Conservation (phyloP, 1,284 basidiomycete genomes). For the Fomitopsis schrenkii region DNA sequence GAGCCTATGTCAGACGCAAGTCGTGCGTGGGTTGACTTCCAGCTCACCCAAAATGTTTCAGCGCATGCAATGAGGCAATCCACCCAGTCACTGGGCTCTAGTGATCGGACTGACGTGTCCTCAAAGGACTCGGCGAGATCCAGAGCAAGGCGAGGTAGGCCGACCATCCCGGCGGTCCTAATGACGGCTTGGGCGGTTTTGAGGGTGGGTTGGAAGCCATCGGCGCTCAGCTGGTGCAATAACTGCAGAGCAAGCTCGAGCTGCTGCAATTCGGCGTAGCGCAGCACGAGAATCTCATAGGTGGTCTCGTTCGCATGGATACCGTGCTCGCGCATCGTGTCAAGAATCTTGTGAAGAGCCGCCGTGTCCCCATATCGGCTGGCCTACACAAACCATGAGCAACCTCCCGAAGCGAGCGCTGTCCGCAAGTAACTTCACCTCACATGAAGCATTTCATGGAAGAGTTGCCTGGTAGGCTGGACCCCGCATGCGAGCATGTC, state of each 20-base stretch:
- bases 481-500: constrained; percentile 65
- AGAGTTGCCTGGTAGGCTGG: constrained; percentile 51
- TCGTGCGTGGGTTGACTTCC: too few species aligned
- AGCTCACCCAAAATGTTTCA: constrained; percentile 57
- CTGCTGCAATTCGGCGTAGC: constrained; percentile 42
- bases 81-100: constrained; percentile 56
- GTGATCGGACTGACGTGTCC: constrained; percentile 41
- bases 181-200: constrained; percentile 47
- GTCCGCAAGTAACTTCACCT: constrained; percentile 14
- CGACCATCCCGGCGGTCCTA: constrained; percentile 40
- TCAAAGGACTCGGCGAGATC: constrained; percentile 64
- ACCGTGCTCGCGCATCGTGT: constrained; percentile 44
- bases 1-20: neutral
- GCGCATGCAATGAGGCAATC: constrained; percentile 55
- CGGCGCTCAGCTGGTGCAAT: constrained; percentile 46
- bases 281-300: constrained; percentile 50
- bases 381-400: constrained; percentile 15
- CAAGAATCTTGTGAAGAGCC: constrained; percentile 28
- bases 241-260: constrained; percentile 61
- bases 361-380: constrained; percentile 18
- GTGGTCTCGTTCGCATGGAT: constrained; percentile 48
- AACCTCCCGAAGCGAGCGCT: neutral
- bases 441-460: constrained; percentile 64
- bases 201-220: constrained; percentile 45
- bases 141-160: constrained; percentile 60